Percentiles rank a stretch among this genome's conserved stretches.
phyloP scores from a whole-genome alignment of 257 asterid genomes.

The Fraxinus excelsior region DNA sequence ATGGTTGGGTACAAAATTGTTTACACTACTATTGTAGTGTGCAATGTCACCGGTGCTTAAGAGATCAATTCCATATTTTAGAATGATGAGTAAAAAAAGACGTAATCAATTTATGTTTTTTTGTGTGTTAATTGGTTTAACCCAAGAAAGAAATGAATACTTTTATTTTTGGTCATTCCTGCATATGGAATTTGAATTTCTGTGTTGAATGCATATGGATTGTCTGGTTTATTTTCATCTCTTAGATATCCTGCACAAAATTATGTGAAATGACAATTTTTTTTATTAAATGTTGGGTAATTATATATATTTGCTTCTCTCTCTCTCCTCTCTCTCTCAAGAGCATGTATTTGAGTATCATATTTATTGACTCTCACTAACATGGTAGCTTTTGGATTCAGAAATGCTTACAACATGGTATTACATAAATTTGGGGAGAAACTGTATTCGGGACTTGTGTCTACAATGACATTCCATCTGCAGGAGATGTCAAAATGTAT shows the following conservation, averaged over 20 bases:
- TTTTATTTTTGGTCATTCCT: not conserved
- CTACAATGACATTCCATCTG: slow-evolving; percentile 72
- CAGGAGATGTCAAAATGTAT: slow-evolving; percentile 58
- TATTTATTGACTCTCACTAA: slow-evolving; percentile 20
- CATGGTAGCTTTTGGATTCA: slow-evolving; percentile 35
- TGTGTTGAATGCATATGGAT: not conserved
- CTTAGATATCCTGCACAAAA: not conserved
- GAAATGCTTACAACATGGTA: slow-evolving; percentile 92
- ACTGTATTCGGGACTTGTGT: slow-evolving; percentile 73
- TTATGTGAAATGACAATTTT: not conserved
- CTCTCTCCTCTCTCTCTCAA: not conserved
- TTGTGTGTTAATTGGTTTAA: not conserved
- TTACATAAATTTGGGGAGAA: slow-evolving; percentile 86
- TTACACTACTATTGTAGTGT: too few species aligned
- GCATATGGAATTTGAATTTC: not conserved
- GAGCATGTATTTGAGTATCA: not conserved
- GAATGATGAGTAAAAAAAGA: not conserved
- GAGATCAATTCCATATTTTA: too few species aligned
- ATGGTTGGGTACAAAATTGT: too few species aligned
- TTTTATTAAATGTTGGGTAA: not conserved
- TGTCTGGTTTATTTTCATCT: not conserved
- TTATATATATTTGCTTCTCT: not conserved
- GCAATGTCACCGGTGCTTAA: too few species aligned
- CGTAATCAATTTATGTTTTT: too few species aligned
- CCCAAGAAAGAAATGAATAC: not conserved